These are phyloP conservation scores for Magnaporthiopsis rhizophila DNA, from an alignment of 2,329 filamentous ascomycete species.

Conservation along the genomic window DNA sequence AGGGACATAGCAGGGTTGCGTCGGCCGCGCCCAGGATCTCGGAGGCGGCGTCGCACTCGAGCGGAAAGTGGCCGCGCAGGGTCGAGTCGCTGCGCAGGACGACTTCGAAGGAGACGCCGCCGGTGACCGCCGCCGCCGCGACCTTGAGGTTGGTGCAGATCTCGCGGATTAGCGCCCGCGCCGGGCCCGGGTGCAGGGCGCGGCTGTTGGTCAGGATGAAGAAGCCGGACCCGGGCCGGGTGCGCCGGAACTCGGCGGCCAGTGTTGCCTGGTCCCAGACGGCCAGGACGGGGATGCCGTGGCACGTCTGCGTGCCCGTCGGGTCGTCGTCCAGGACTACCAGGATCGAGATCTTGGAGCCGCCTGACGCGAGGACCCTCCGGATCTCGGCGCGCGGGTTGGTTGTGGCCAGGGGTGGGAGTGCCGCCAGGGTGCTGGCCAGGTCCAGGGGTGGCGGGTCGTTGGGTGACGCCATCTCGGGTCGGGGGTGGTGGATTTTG, in stretches of 20 bases:
- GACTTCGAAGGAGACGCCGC: conserved; percentile 36
- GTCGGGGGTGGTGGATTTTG: background rate
- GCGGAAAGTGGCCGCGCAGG: conserved; percentile 78
- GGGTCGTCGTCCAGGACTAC: conserved; percentile 46
- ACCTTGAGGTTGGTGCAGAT: conserved; percentile 41
- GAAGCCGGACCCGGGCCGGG: conserved; percentile 35
- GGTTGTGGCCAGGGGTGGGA: background rate
- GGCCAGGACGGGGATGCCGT: conserved; percentile 46
- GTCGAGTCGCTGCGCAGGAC: conserved; percentile 51
- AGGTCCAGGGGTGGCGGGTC: conserved; percentile 5
- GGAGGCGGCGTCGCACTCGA: conserved; percentile 68
- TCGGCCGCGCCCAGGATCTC: conserved; percentile 40
- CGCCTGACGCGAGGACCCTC: background rate
- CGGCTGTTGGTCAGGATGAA: conserved; percentile 55
- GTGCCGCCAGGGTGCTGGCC: conserved; percentile 1
- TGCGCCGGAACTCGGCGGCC: conserved; percentile 32
- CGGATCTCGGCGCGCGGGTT: conserved; percentile 5
- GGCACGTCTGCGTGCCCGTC: conserved; percentile 55
- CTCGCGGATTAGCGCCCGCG: conserved; percentile 36
- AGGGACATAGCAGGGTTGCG: conserved; percentile 48
- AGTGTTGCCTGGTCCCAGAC: conserved; percentile 41
- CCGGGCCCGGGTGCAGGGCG: conserved; percentile 40
- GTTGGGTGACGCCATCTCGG: conserved; percentile 2
- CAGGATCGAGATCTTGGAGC: conserved; percentile 20
- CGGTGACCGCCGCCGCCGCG: conserved; percentile 29